A percentile compares a stretch with the other conserved stretches of the same genome.
Conservation (phyloP, 805 yeast genomes). For the Candida sakaeoensis region DNA sequence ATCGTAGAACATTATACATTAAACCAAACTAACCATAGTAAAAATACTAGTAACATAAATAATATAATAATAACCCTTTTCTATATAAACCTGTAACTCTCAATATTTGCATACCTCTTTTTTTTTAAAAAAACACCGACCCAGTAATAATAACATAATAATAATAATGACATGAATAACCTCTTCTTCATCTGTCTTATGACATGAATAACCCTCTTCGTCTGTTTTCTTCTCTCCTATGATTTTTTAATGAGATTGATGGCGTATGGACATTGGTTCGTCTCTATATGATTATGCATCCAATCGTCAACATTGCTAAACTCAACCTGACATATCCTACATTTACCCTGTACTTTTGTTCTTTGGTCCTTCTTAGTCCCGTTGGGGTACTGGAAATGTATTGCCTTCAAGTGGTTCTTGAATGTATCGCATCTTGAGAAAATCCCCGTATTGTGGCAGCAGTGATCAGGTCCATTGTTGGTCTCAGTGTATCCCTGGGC, state of each 20-base stretch:
- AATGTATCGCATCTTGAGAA: constrained; percentile 89
- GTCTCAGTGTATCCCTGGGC: not conserved
- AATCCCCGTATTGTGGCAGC: constrained; percentile 81
- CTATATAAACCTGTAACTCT: not conserved
- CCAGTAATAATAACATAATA: not conserved
- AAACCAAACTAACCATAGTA: not conserved
- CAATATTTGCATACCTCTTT: too few relatives aligned
- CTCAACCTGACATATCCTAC: constrained; percentile 68
- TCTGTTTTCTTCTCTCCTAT: not conserved
- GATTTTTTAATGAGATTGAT: constrained; percentile 10
- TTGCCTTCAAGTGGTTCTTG: constrained; percentile 85
- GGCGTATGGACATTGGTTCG: constrained; percentile 29
- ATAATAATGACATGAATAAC: not conserved
- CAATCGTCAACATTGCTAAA: constrained; percentile 76
- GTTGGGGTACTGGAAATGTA: constrained; percentile 83
- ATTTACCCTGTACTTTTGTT: constrained; percentile 61
- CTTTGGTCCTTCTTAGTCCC: constrained; percentile 83
- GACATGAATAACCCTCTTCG: not conserved
- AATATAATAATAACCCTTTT: not conserved
- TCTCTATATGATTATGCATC: constrained; percentile 71
- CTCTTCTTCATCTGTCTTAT: not conserved
- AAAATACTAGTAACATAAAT: too few relatives aligned
- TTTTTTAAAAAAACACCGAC: not conserved
- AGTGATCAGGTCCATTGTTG: constrained; percentile 22
- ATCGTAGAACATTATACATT: not conserved